These are phyloP conservation scores for Citrullus amarus DNA, from an alignment of 306 rosid species.

Conservation along the genomic window DNA sequence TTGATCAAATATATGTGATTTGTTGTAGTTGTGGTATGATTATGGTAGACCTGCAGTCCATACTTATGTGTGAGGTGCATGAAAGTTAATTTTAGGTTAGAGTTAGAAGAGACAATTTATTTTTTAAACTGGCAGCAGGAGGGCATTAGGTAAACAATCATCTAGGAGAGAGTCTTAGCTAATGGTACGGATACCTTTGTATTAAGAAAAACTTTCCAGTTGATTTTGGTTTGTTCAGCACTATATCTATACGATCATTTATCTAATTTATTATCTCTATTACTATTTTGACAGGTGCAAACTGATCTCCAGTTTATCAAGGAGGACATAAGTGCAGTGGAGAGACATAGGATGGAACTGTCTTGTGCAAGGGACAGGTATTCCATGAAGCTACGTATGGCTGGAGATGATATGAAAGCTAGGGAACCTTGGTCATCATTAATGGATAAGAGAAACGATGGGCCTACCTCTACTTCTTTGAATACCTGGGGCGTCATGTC, in stretches of 20 bases:
- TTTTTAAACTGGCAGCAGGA: background rate
- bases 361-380: slow-evolving; percentile 58
- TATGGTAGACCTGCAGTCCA: background rate
- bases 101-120: background rate
- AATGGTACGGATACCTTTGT: background rate
- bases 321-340: slow-evolving; percentile 76
- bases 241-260: background rate
- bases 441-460: slow-evolving; percentile 39
- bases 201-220: background rate
- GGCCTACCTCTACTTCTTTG: slow-evolving; percentile 41
- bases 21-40: background rate
- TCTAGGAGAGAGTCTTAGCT: background rate
- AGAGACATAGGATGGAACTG: slow-evolving; percentile 79
- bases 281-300: slow-evolving; percentile 47
- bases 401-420: slow-evolving; percentile 54
- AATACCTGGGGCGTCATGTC: slow-evolving; percentile 47
- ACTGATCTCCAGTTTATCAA: slow-evolving; percentile 82
- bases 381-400: slow-evolving; percentile 57
- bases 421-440: slow-evolving; percentile 63
- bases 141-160: background rate
- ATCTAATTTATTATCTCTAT: background rate
- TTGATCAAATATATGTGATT: background rate
- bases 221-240: background rate
- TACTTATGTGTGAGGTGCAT: background rate
- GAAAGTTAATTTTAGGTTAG: background rate